These are phyloP conservation scores for Trichoderma asperellum DNA, from an alignment of 2,329 filamentous ascomycete genomes.

Conservation along the genomic window DNA sequence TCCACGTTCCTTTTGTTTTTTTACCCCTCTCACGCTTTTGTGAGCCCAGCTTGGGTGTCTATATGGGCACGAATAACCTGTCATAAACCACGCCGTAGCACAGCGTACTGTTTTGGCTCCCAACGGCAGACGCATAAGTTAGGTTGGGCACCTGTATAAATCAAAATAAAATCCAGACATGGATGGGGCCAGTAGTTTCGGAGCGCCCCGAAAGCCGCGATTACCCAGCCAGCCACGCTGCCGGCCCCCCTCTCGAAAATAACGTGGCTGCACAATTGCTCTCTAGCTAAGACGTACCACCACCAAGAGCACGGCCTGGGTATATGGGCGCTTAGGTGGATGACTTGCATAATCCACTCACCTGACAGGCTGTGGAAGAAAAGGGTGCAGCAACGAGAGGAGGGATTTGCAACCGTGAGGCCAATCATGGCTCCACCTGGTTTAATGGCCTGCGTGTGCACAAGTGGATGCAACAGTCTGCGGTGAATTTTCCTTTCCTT, in stretches of 20 bases:
- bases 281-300: background rate
- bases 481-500: background rate
- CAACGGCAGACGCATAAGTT: constrained; percentile 1
- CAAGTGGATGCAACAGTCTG: background rate
- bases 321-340: constrained; percentile 7
- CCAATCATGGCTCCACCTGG: background rate
- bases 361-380: background rate
- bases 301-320: background rate
- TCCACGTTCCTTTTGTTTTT: background rate
- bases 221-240: constrained; percentile 19
- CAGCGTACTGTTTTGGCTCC: background rate
- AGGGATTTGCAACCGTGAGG: background rate
- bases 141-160: constrained; percentile 21
- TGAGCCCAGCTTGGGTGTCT: constrained; percentile 4
- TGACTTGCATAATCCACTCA: constrained; percentile 22
- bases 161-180: background rate
- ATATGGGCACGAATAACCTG: constrained; percentile 2
- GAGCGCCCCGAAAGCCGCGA: constrained; percentile 25
- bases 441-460: constrained; percentile 17
- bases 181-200: constrained; percentile 12
- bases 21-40: background rate
- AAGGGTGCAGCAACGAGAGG: background rate
- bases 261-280: constrained; percentile 6
- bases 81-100: background rate
- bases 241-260: background rate